Percentiles rank a stretch among this genome's conserved stretches.
phyloP scores from a whole-genome alignment of 2,329 filamentous ascomycete species.

The Endoconidiophora laricicola region DNA sequence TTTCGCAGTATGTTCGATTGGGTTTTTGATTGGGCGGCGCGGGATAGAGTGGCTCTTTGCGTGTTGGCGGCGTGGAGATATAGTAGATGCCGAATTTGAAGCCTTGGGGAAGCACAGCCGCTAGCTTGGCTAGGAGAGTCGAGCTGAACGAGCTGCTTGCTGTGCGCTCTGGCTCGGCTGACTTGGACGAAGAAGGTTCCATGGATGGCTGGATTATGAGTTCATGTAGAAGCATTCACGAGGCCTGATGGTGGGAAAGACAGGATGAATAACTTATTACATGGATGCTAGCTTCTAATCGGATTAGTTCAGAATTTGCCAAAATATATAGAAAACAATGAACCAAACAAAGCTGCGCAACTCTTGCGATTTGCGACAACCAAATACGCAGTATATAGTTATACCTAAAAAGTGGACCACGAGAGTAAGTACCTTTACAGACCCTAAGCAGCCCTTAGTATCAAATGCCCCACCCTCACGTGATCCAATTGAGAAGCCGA shows the following conservation, averaged over 20 bases:
- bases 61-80: conserved; percentile 67
- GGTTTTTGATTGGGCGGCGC: conserved; percentile 54
- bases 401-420: neutral
- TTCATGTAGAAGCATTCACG: neutral
- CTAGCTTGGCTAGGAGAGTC: conserved; percentile 25
- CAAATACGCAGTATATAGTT: no score
- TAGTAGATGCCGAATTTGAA: conserved; percentile 59
- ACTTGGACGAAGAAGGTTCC: conserved; percentile 4
- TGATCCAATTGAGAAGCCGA: conserved; percentile 5
- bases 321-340: no score
- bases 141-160: conserved; percentile 13
- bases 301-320: no score
- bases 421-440: neutral
- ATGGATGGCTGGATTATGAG: neutral
- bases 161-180: conserved; percentile 12
- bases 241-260: neutral
- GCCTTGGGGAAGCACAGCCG: conserved; percentile 35
- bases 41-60: conserved; percentile 60
- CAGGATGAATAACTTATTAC: neutral
- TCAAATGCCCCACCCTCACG: conserved; percentile 10
- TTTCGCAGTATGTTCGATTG: conserved; percentile 72
- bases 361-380: no score
- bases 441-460: neutral
- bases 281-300: no score
- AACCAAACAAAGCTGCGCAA: no score